Conservation (phyloP, 805 yeast genomes). For the Schwanniomyces pseudopolymorphus region DNA sequence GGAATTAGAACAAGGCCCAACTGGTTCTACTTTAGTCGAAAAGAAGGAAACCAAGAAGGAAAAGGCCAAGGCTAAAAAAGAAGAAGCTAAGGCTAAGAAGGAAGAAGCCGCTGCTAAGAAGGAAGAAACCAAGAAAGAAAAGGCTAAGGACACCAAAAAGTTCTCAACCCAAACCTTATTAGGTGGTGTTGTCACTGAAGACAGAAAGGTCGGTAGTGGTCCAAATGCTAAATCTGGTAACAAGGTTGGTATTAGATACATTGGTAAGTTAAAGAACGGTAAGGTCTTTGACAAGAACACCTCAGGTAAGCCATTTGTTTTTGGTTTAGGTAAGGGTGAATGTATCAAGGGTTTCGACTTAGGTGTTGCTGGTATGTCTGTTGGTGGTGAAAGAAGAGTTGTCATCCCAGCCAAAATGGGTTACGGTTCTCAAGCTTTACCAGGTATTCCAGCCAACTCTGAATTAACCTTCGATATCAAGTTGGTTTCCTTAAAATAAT, state of each 20-base stretch:
- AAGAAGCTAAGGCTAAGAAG: constrained; percentile 21
- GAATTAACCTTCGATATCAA: constrained; percentile 96
- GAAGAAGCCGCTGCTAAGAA: constrained; percentile 27
- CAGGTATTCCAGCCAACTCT: constrained; percentile 97
- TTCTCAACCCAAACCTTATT: constrained; percentile 75
- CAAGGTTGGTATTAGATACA: constrained; percentile 94
- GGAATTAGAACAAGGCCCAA: constrained; percentile 93
- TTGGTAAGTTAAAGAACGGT: constrained; percentile 96
- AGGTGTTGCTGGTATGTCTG: constrained; percentile 98
- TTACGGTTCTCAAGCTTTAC: constrained; percentile 89
- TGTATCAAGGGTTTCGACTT: constrained; percentile 98
- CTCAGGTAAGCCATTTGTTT: constrained; percentile 91
- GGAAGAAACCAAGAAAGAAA: constrained; percentile 26
- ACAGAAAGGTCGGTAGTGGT: constrained; percentile 87
- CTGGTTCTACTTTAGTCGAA: constrained; percentile 44
- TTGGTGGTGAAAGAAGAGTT: constrained; percentile 98
- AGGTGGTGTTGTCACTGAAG: constrained; percentile 94
- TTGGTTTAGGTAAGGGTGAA: constrained; percentile 93
- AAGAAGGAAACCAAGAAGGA: constrained; percentile 25
- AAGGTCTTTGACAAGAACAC: constrained; percentile 97
- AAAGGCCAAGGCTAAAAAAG: constrained; percentile 27
- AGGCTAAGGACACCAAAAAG: constrained; percentile 30
- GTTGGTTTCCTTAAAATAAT: constrained; percentile 84
- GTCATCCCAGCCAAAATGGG: constrained; percentile 95
- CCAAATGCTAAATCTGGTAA: constrained; percentile 83